These are phyloP conservation scores for Begonia loranthoides DNA, from an alignment of 306 rosid genomes.

Conservation along the genomic window DNA sequence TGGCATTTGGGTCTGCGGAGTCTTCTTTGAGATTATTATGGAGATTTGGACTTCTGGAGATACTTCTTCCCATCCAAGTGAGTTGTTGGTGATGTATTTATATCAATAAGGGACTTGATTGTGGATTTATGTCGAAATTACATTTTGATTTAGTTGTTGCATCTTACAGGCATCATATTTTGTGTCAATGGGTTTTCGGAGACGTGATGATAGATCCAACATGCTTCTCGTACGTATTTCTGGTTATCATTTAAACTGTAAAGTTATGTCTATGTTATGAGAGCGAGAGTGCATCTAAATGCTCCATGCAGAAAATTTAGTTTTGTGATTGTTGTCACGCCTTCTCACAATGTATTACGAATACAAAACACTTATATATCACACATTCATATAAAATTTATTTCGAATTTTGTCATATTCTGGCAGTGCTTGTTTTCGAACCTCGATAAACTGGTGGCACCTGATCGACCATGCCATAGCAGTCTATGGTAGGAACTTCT, in stretches of 20 bases:
- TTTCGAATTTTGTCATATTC: neutral
- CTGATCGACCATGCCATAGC: constrained; percentile 22
- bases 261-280: neutral
- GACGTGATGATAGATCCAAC: constrained; percentile 24
- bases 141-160: constrained; percentile 8
- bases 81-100: neutral
- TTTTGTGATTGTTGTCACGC: no score
- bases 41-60: constrained; percentile 26
- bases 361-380: no score
- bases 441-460: constrained; percentile 24
- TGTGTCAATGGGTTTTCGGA: constrained; percentile 26
- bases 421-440: constrained; percentile 20
- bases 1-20: constrained; percentile 32
- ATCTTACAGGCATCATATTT: constrained; percentile 24
- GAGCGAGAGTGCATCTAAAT: no score
- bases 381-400: no score
- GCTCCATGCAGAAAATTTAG: no score
- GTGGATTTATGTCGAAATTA: neutral
- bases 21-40: constrained; percentile 26
- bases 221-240: constrained; percentile 22
- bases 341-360: no score
- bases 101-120: neutral
- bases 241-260: neutral
- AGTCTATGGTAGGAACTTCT: constrained; percentile 21
- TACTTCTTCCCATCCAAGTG: constrained; percentile 27